Conservation (phyloP, 2,329 filamentous ascomycete species). For the Fusarium poae region DNA sequence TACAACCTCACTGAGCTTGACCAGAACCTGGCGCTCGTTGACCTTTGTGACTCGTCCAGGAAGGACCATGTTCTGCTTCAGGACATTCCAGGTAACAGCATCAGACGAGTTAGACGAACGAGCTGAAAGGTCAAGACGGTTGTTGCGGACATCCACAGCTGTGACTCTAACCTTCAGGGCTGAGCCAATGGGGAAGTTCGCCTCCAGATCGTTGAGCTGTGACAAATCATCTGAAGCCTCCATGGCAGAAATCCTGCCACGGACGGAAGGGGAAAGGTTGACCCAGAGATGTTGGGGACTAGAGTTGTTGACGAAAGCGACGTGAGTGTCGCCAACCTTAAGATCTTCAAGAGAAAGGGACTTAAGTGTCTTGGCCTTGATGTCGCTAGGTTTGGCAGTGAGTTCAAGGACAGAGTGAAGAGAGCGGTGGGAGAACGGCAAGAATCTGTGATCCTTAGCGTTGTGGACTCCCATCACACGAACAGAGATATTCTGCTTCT, state of each 20-base stretch:
- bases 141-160: conserved; percentile 77
- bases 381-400: conserved; percentile 79
- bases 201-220: conserved; percentile 78
- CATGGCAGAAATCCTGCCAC: conserved; percentile 83
- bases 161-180: conserved; percentile 85
- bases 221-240: conserved; percentile 91
- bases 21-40: conserved; percentile 83
- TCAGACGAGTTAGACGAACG: conserved; percentile 66
- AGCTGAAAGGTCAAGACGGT: conserved; percentile 86
- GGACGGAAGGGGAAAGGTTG: conserved; percentile 87
- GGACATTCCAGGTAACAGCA: conserved; percentile 74
- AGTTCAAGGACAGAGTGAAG: conserved; percentile 89
- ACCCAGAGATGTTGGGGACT: conserved; percentile 86
- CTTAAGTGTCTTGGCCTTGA: conserved; percentile 60
- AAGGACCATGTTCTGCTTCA: conserved; percentile 84
- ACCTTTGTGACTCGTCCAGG: conserved; percentile 88
- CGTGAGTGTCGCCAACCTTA: conserved; percentile 75
- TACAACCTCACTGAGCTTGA: conserved; percentile 85
- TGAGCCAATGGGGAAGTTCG: conserved; percentile 90
- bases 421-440: conserved; percentile 88
- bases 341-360: conserved; percentile 80
- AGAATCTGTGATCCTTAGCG: conserved; percentile 88
- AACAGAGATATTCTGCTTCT: conserved; percentile 78
- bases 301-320: conserved; percentile 94
- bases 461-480: conserved; percentile 90